Conservation (phyloP, 2,329 filamentous ascomycete species). For the Diplocarpon rosae region DNA sequence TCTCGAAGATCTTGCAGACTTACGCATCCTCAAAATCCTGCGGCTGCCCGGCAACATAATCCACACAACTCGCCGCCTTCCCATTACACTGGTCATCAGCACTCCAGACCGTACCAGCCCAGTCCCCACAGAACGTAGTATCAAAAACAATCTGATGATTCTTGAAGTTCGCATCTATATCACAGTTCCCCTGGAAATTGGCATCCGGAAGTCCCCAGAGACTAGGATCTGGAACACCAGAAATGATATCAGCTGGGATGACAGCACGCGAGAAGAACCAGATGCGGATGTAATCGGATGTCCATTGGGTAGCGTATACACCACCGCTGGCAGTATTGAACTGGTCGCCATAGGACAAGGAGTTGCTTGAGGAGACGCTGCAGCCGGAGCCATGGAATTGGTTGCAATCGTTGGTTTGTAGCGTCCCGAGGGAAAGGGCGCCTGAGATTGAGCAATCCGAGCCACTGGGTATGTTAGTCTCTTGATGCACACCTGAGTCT, state of each 20-base stretch:
- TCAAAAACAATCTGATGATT: constrained; percentile 63
- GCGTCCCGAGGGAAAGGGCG: constrained; percentile 24
- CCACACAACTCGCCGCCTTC: constrained; percentile 52
- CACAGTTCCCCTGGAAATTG: constrained; percentile 40
- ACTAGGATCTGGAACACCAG: constrained; percentile 45
- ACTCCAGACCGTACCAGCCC: constrained; percentile 3
- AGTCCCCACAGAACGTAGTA: constrained; percentile 63
- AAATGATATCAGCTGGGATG: constrained; percentile 54
- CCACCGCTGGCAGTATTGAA: constrained; percentile 39
- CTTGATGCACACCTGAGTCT: too few relatives aligned
- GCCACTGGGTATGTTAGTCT: not conserved
- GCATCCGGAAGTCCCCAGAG: constrained; percentile 50
- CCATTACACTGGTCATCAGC: constrained; percentile 36
- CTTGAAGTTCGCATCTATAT: constrained; percentile 44
- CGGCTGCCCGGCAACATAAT: constrained; percentile 63
- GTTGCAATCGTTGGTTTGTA: constrained; percentile 10
- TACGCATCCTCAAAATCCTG: constrained; percentile 51
- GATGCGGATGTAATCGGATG: constrained; percentile 52
- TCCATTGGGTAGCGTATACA: constrained; percentile 64
- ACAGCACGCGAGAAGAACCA: constrained; percentile 60
- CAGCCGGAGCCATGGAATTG: constrained; percentile 29
- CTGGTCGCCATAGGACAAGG: constrained; percentile 22
- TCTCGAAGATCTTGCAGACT: not conserved
- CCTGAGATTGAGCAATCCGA: constrained; percentile 25
- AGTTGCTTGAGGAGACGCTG: constrained; percentile 23